Evolutionary conservation across 1,139 yeast genomes (phyloP), one percentile per base, ranked within the genome.

Genomic region (Sugiyamaella japonica): DNA sequence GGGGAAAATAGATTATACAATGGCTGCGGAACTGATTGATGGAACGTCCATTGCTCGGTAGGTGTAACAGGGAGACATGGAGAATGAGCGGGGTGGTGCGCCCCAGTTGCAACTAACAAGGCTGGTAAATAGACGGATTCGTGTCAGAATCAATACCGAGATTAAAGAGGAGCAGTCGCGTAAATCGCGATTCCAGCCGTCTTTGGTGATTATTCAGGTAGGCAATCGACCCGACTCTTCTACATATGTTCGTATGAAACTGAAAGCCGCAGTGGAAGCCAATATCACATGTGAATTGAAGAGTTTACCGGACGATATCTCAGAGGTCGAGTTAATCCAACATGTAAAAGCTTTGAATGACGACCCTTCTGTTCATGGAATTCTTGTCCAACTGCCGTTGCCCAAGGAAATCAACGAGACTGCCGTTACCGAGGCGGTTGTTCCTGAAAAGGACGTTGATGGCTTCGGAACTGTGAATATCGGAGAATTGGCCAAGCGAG

Each of bases 171-270:
- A 83, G 61, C 86, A 86, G 70, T 64, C 76, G 25, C 72, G 76
- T 56, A 80, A 82, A 67, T 76, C 83, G 20, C 78, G 50, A 34
- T 91, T 90, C 75, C 76, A 77, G 63, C 97, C 99, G 28, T 80
- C 81, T 55, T 77, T 95, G 69, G 80, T 87, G 51, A 91, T 93
- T 64, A 78, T 93, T 63, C 99, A 95, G 73, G 95, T 93, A 15
- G 98, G 98, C 54, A 80, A 76, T 46, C 81, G 98, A 66, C 90
- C 87, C 45, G 99, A 93, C 70, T 89, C 97, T 7, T 77, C 89
- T 52, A 87, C 97, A 23, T 93, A 93, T 72, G 97, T 93, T 56
- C 83, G 85, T 65, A 91, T 91, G 98, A 93, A 93, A 75, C 77
- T 88, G 65, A 89, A 86, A 75, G 97, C 98, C 16, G 96, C 97